Conservation (phyloP, 345 rosid genomes). For the Melaleuca quinquenervia region DNA sequence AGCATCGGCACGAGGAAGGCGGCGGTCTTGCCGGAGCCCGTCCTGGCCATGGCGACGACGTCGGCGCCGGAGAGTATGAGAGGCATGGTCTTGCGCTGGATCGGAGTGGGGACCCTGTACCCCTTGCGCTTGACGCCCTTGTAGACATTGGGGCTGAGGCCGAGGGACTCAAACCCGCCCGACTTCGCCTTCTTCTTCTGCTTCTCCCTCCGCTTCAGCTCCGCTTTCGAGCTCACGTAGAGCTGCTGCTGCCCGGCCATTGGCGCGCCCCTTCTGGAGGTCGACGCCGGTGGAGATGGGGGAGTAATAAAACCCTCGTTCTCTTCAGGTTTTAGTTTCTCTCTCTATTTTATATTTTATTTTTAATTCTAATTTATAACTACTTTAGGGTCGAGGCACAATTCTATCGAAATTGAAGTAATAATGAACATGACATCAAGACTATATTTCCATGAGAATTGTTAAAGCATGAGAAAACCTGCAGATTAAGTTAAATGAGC, state of each 20-base stretch:
- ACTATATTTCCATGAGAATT: neutral
- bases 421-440: neutral
- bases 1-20: constrained; percentile 93
- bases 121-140: constrained; percentile 79
- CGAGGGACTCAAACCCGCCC: constrained; percentile 91
- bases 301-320: neutral
- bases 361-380: neutral
- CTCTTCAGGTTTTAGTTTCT: neutral
- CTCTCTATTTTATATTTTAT: too few species aligned
- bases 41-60: constrained; percentile 97
- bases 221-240: constrained; percentile 67
- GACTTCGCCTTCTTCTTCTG: constrained; percentile 82
- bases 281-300: neutral
- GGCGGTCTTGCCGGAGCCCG: constrained; percentile 96
- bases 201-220: constrained; percentile 55
- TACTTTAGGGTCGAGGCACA: neutral
- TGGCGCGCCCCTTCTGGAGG: neutral
- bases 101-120: constrained; percentile 87
- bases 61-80: constrained; percentile 84
- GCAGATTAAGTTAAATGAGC: neutral
- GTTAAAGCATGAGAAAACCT: neutral
- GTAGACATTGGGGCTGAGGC: constrained; percentile 59
- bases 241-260: constrained; percentile 8
- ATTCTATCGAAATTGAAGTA: neutral
- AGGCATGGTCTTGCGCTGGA: constrained; percentile 97